Percentiles rank a stretch among this genome's conserved stretches.
phyloP scores from a whole-genome alignment of 164 flowering plant genomes.

The Magnolia kwangsiensis region DNA sequence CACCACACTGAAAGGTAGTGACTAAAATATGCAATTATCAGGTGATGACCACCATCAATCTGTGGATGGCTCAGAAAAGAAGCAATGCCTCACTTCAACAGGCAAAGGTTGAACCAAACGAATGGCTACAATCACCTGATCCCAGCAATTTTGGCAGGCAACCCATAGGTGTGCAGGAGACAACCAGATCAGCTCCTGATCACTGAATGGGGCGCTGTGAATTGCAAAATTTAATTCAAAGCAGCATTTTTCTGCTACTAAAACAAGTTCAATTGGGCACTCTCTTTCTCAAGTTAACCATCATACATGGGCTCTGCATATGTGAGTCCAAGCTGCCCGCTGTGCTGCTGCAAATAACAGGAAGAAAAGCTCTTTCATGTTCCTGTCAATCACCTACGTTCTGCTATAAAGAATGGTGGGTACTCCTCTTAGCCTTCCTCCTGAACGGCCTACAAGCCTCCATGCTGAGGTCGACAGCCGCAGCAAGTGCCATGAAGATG shows the following conservation, averaged over 20 bases:
- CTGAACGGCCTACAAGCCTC: constrained; percentile 80
- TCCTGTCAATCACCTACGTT: neutral
- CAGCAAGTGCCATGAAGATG: constrained; percentile 91
- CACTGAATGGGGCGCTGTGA: neutral
- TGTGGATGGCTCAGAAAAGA: neutral
- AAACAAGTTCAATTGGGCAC: neutral
- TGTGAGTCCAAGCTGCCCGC: neutral
- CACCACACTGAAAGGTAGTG: too few relatives aligned
- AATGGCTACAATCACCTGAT: neutral
- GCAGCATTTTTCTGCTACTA: neutral
- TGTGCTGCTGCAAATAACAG: neutral
- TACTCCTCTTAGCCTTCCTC: constrained; percentile 43
- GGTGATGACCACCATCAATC: too few relatives aligned
- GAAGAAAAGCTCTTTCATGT: neutral
- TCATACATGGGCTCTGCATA: neutral
- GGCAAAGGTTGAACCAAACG: neutral
- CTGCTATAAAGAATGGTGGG: constrained; percentile 21
- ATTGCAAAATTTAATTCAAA: too few relatives aligned
- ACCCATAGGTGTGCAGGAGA: neutral
- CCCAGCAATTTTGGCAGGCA: neutral
- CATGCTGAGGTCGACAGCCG: constrained; percentile 90
- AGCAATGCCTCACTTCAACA: neutral
- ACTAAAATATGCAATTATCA: too few relatives aligned
- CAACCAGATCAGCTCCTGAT: neutral
- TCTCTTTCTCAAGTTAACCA: neutral